Evolutionary conservation across 768 basidiomycete genomes (phyloP).

Genomic region (Pisolithus orientalis): DNA sequence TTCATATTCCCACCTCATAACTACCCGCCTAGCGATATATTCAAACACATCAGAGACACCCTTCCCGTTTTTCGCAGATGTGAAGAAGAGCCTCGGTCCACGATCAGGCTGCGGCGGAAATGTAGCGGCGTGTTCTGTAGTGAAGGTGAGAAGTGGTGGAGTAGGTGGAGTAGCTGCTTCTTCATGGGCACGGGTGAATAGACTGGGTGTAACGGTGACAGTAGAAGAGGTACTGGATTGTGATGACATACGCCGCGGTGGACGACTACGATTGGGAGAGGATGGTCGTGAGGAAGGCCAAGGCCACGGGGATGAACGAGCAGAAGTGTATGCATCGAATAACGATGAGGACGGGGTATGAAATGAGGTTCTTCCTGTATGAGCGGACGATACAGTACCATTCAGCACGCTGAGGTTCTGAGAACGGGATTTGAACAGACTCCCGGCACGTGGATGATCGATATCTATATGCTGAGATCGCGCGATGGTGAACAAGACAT

Average conservation of each 20-base stretch:
- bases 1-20: slow-evolving; percentile 60
- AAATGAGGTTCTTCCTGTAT: slow-evolving; percentile 56
- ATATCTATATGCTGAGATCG: slow-evolving; percentile 16
- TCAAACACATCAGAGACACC: slow-evolving; percentile 71
- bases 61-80: slow-evolving; percentile 73
- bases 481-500: slow-evolving; percentile 11
- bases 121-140: slow-evolving; percentile 9
- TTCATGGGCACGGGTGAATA: slow-evolving; percentile 37
- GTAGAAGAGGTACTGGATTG: slow-evolving; percentile 39
- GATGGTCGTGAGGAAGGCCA: slow-evolving; percentile 24
- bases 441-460: slow-evolving; percentile 22
- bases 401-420: slow-evolving; percentile 36
- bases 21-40: slow-evolving; percentile 62
- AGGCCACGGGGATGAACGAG: slow-evolving; percentile 53
- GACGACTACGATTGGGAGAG: slow-evolving; percentile 16
- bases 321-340: slow-evolving; percentile 55
- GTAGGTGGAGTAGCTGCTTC: slow-evolving; percentile 11
- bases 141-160: slow-evolving; percentile 6
- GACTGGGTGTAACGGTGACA: slow-evolving; percentile 54
- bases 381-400: slow-evolving; percentile 52
- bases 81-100: slow-evolving; percentile 64
- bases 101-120: slow-evolving; percentile 32
- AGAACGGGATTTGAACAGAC: slow-evolving; percentile 39
- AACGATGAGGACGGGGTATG: slow-evolving; percentile 79
- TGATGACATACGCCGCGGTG: slow-evolving; percentile 26